Percentiles rank a stretch among this genome's conserved stretches.
Conservation (phyloP, 176 grass and related monocot genomes). For the Themeda triandra region DNA sequence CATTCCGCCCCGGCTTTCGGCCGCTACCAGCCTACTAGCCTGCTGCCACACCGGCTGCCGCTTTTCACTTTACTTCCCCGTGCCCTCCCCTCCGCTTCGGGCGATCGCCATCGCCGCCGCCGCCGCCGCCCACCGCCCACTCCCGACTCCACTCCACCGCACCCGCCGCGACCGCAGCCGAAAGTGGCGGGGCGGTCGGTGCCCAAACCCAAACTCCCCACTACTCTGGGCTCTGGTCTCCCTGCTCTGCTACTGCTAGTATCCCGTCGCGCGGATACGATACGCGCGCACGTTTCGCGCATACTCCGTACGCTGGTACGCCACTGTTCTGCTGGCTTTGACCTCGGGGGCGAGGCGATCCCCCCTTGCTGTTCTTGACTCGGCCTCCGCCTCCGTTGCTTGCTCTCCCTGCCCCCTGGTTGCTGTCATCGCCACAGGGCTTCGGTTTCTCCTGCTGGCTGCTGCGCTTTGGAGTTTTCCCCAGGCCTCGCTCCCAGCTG, state of each 20-base stretch:
- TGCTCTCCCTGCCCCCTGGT: not conserved
- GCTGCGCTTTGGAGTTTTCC: constrained; percentile 30
- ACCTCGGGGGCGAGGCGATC: not conserved
- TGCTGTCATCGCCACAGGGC: constrained; percentile 21
- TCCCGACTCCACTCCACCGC: not conserved
- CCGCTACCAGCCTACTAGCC: not conserved
- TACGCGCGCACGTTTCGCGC: constrained; percentile 22
- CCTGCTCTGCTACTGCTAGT: not conserved
- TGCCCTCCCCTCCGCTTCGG: not conserved
- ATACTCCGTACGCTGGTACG: not conserved
- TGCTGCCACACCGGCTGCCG: not conserved
- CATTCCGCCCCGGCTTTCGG: not conserved
- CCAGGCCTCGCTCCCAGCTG: not conserved
- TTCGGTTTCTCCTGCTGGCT: not conserved
- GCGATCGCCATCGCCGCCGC: constrained; percentile 37
- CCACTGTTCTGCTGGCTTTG: constrained; percentile 3
- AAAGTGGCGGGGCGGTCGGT: constrained; percentile 14
- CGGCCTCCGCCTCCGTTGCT: not conserved
- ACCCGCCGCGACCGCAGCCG: constrained; percentile 4
- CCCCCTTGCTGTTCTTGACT: constrained; percentile 1
- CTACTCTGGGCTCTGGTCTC: not conserved
- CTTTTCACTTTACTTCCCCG: not conserved
- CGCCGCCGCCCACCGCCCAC: constrained; percentile 13
- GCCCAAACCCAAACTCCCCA: not conserved
- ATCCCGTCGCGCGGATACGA: constrained; percentile 23